Evolutionary conservation across 805 yeast species (phyloP).

Genomic region (Deakozyma indianensis): DNA sequence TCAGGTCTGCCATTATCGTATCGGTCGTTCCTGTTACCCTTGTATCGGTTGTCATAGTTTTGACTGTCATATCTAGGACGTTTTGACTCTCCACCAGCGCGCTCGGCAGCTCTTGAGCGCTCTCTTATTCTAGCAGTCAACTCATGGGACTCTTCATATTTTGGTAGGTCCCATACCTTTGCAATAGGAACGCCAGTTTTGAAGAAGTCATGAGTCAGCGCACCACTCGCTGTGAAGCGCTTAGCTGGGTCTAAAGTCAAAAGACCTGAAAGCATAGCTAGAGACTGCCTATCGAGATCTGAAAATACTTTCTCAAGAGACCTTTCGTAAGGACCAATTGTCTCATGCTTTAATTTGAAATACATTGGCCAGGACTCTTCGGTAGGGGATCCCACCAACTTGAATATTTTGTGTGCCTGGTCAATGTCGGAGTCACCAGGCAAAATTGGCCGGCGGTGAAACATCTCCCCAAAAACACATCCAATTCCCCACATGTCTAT

Average conservation of each 20-base stretch:
- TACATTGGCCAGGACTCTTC: constrained; percentile 42
- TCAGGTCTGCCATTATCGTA: background rate
- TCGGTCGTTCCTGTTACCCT: background rate
- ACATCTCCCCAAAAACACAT: constrained; percentile 88
- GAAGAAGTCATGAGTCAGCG: constrained; percentile 60
- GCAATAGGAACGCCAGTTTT: constrained; percentile 51
- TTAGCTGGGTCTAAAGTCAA: constrained; percentile 55
- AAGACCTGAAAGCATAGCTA: constrained; percentile 38
- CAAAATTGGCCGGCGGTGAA: constrained; percentile 64
- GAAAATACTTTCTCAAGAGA: constrained; percentile 28
- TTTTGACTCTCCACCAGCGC: background rate
- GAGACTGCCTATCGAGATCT: constrained; percentile 15
- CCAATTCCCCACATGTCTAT: constrained; percentile 98
- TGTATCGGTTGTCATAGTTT: background rate
- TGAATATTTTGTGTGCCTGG: constrained; percentile 73
- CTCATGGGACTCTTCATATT: constrained; percentile 80
- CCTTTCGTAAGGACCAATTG: constrained; percentile 15
- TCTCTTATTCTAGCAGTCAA: constrained; percentile 32
- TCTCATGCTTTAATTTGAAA: constrained; percentile 39
- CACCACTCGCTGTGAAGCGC: constrained; percentile 69
- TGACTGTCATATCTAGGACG: background rate
- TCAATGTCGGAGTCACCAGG: constrained; percentile 79
- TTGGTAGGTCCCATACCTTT: constrained; percentile 39
- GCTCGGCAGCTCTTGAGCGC: background rate
- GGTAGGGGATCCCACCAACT: constrained; percentile 68